Percentiles rank a stretch among this genome's conserved stretches.
phyloP scores from a whole-genome alignment of 2,329 filamentous ascomycete genomes.

The Chaetothyriales sp. region DNA sequence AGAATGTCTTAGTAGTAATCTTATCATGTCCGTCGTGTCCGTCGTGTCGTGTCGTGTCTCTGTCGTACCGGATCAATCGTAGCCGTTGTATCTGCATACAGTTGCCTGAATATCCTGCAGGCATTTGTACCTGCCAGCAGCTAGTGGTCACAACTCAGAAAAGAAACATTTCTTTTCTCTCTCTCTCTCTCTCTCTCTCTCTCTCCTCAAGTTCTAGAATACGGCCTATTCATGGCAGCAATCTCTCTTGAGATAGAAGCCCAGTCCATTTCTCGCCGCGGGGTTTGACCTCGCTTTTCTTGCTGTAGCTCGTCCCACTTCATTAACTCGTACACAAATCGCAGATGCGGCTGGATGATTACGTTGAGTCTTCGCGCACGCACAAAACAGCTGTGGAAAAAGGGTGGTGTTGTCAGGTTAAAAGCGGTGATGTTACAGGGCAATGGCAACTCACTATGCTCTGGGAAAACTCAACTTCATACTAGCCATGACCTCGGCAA shows the following conservation, averaged over 20 bases:
- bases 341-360: slow-evolving; percentile 91
- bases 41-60: no score
- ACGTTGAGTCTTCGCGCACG: slow-evolving; percentile 85
- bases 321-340: slow-evolving; percentile 87
- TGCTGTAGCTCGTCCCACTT: slow-evolving; percentile 79
- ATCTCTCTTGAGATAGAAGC: slow-evolving; percentile 76
- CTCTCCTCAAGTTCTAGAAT: slow-evolving; percentile 47
- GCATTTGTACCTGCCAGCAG: no score
- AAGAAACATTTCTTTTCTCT: no score
- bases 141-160: no score
- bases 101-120: no score
- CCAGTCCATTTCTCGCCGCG: slow-evolving; percentile 82
- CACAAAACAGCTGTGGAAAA: slow-evolving; percentile 58
- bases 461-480: slow-evolving; percentile 70
- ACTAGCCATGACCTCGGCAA: slow-evolving; percentile 91
- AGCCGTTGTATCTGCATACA: no score
- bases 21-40: no score
- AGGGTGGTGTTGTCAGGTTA: slow-evolving; percentile 6
- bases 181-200: no score
- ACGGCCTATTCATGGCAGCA: slow-evolving; percentile 89
- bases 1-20: background rate
- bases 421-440: background rate
- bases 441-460: slow-evolving; percentile 53
- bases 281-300: slow-evolving; percentile 19
- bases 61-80: no score